Conservation (phyloP, 176 grass and related monocot genomes). For the Musa acuminata region DNA sequence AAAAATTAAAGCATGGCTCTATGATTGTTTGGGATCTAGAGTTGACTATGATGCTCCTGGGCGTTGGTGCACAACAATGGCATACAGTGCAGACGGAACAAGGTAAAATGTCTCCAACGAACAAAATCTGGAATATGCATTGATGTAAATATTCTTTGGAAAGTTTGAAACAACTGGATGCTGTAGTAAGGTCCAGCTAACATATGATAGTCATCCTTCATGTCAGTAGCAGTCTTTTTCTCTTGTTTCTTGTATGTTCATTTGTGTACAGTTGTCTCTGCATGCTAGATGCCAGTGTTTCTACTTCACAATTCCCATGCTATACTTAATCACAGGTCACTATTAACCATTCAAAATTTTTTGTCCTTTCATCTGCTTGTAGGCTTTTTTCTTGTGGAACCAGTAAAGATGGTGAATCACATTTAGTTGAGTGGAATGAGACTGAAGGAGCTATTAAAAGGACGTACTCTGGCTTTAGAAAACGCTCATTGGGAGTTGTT, state of each 20-base stretch:
- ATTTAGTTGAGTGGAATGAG: conserved; percentile 99
- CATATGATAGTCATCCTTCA: not conserved
- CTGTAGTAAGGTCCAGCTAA: no score
- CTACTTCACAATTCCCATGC: no score
- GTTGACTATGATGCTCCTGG: conserved; percentile 99
- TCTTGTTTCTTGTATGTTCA: no score
- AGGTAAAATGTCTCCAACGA: conserved; percentile 51
- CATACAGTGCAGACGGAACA: conserved; percentile 89
- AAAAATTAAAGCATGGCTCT: conserved; percentile 99
- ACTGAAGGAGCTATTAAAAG: conserved; percentile 92
- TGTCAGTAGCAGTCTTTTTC: no score
- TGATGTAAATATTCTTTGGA: no score
- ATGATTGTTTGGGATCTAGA: conserved; percentile 93
- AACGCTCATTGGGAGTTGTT: conserved; percentile 74
- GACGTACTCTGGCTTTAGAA: conserved; percentile 84
- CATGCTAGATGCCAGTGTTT: no score
- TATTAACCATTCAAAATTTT: no score
- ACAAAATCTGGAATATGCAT: no score
- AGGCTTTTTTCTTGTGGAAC: conserved; percentile 96
- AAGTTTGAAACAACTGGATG: no score
- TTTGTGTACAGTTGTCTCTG: no score
- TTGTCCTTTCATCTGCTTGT: conserved; percentile 10
- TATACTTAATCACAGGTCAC: no score
- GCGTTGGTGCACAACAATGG: conserved; percentile 96
- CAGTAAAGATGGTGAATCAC: conserved; percentile 93